Evolutionary conservation across 2,329 filamentous ascomycete species (phyloP).

Genomic region (Fusarium sp.): DNA sequence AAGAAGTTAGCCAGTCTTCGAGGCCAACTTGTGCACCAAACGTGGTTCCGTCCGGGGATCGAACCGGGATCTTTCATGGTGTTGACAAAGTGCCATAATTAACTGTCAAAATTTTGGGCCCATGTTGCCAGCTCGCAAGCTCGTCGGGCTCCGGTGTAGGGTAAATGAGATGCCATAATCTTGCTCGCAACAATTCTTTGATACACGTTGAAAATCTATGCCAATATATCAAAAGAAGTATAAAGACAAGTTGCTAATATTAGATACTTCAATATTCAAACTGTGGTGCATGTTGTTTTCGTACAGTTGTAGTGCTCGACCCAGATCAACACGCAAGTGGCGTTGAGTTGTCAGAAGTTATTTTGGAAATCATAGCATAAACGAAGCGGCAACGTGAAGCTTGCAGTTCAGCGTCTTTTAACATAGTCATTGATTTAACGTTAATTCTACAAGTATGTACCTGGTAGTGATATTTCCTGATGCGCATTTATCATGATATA

Average conservation of each 20-base stretch:
- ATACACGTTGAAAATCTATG: not conserved
- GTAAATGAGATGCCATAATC: not conserved
- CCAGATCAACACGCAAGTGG: not conserved
- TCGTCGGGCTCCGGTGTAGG: not conserved
- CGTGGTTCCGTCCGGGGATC: not conserved
- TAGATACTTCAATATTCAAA: not conserved
- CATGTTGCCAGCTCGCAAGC: too few species aligned
- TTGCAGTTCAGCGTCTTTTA: not conserved
- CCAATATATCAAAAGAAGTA: not conserved
- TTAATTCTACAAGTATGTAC: not conserved
- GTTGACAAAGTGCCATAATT: not conserved
- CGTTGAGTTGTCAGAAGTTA: not conserved
- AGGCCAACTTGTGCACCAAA: not conserved
- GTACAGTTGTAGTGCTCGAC: not conserved
- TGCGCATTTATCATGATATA: constrained; percentile 21
- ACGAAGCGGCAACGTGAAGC: not conserved
- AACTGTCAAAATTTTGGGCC: not conserved
- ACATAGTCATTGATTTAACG: not conserved
- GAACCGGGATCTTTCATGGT: not conserved
- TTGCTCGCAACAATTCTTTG: not conserved
- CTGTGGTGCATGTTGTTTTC: not conserved
- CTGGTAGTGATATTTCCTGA: too few species aligned
- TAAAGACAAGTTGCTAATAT: not conserved
- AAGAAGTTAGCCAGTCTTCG: not conserved
- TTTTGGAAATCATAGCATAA: not conserved